phyloP scores from a whole-genome alignment of 2,329 filamentous ascomycete species.

The Colletotrichum lupini region DNA sequence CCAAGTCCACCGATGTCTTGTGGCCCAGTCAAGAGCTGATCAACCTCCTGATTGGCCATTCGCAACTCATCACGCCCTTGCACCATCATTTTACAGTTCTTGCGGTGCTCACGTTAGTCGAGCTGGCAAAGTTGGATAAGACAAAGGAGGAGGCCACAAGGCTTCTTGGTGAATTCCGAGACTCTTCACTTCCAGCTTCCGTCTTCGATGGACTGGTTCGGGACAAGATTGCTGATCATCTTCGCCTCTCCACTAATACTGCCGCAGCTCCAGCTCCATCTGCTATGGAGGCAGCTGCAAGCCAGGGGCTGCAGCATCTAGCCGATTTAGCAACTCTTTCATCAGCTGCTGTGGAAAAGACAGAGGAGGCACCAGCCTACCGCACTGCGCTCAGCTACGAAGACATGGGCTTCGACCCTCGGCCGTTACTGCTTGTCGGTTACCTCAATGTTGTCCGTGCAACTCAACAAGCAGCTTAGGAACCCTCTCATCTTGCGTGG shows the following conservation, averaged over 20 bases:
- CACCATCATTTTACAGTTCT: slow-evolving; percentile 75
- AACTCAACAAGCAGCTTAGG: slow-evolving; percentile 28
- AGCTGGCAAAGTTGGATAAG: slow-evolving; percentile 65
- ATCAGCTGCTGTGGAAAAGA: slow-evolving; percentile 36
- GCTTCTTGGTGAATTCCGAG: slow-evolving; percentile 66
- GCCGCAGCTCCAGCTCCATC: slow-evolving; percentile 46
- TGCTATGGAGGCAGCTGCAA: slow-evolving; percentile 54
- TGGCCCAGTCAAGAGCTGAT: slow-evolving; percentile 70
- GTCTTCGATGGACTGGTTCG: slow-evolving; percentile 66
- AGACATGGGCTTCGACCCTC: slow-evolving; percentile 54
- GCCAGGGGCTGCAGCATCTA: slow-evolving; percentile 68
- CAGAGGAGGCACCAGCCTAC: slow-evolving; percentile 39
- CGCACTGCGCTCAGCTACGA: slow-evolving; percentile 47
- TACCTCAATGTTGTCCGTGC: slow-evolving; percentile 46
- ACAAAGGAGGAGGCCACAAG: slow-evolving; percentile 67
- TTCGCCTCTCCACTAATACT: slow-evolving; percentile 42
- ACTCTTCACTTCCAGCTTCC: slow-evolving; percentile 57
- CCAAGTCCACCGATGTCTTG: slow-evolving; percentile 67
- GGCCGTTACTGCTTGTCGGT: slow-evolving; percentile 49
- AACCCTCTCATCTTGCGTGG: background rate
- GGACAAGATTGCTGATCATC: slow-evolving; percentile 60
- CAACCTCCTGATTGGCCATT: slow-evolving; percentile 65
- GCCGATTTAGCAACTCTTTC: slow-evolving; percentile 63
- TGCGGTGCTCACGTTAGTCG: slow-evolving; percentile 68
- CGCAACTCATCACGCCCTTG: slow-evolving; percentile 69